Percentiles rank a stretch among this genome's conserved stretches.
Evolutionary conservation across 257 asterid genomes (phyloP).

Genomic region (Nicotiana attenuata): DNA sequence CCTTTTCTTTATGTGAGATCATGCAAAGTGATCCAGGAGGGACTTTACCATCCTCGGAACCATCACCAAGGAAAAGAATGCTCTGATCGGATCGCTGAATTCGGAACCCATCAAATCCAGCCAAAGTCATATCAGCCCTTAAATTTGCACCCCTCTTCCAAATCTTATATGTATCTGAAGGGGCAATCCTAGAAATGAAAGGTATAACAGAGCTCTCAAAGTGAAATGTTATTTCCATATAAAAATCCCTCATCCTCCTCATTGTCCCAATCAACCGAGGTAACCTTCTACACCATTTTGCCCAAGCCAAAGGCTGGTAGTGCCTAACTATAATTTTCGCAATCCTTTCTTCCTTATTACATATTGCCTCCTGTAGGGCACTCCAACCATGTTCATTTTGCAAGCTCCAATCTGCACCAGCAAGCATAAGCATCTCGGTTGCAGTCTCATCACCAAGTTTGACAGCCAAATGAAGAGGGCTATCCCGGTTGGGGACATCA

Average conservation of each 20-base stretch:
- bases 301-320: conserved; percentile 97
- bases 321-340: conserved; percentile 86
- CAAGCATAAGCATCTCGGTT: conserved; percentile 93
- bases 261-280: conserved; percentile 80
- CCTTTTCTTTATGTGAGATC: conserved; percentile 84
- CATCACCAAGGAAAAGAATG: conserved; percentile 91
- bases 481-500: conserved; percentile 91
- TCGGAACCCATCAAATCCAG: conserved; percentile 92
- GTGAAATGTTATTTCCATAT: conserved; percentile 95
- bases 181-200: conserved; percentile 92
- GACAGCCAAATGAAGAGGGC: conserved; percentile 90
- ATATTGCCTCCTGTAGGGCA: conserved; percentile 92
- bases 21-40: conserved; percentile 82
- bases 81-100: conserved; percentile 95
- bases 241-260: conserved; percentile 95
- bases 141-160: conserved; percentile 97
- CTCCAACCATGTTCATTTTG: conserved; percentile 99
- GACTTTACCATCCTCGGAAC: conserved; percentile 84
- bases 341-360: conserved; percentile 77
- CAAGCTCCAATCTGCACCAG: conserved; percentile 98
- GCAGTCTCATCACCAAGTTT: conserved; percentile 72
- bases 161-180: conserved; percentile 90
- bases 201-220: conserved; percentile 98
- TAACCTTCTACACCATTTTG: conserved; percentile 94
- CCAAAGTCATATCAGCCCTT: conserved; percentile 95